These are phyloP conservation scores for Davidsoniella australis DNA, from an alignment of 2,329 filamentous ascomycete genomes.

Conservation along the genomic window DNA sequence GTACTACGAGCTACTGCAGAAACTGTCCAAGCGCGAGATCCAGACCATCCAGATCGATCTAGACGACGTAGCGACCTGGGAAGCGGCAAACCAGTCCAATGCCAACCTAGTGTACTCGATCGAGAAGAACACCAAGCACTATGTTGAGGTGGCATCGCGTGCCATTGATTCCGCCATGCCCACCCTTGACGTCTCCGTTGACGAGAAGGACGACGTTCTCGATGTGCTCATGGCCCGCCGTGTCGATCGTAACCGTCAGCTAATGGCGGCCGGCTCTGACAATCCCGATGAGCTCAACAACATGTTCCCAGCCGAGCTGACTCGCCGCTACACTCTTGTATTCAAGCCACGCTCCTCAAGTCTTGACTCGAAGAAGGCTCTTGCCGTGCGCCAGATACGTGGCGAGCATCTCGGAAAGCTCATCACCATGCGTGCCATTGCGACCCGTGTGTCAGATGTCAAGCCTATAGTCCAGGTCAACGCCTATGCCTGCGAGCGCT, in stretches of 20 bases:
- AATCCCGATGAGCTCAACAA: constrained; percentile 51
- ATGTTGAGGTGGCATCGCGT: constrained; percentile 77
- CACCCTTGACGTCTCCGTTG: constrained; percentile 52
- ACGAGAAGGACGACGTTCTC: constrained; percentile 92
- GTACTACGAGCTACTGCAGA: constrained; percentile 75
- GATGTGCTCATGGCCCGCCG: constrained; percentile 93
- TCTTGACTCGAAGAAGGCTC: constrained; percentile 41
- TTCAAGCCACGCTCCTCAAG: constrained; percentile 81
- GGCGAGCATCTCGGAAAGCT: constrained; percentile 85
- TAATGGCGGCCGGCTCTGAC: constrained; percentile 48
- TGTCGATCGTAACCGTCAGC: constrained; percentile 65
- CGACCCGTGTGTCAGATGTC: constrained; percentile 89
- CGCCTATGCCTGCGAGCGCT: constrained; percentile 92
- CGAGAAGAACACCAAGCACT: constrained; percentile 83
- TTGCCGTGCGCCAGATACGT: constrained; percentile 85
- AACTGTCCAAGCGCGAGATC: constrained; percentile 63
- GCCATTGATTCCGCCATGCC: constrained; percentile 83
- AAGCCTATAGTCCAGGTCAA: constrained; percentile 97
- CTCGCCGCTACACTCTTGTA: constrained; percentile 82
- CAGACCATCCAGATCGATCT: constrained; percentile 74
- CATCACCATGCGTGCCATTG: constrained; percentile 87
- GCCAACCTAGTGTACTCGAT: constrained; percentile 67
- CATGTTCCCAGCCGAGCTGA: constrained; percentile 81
- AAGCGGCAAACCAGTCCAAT: constrained; percentile 50
- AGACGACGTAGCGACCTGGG: constrained; percentile 73